These are phyloP conservation scores for Tetrastigma voinierianum DNA, from an alignment of 164 flowering plant genomes.

Conservation along the genomic window DNA sequence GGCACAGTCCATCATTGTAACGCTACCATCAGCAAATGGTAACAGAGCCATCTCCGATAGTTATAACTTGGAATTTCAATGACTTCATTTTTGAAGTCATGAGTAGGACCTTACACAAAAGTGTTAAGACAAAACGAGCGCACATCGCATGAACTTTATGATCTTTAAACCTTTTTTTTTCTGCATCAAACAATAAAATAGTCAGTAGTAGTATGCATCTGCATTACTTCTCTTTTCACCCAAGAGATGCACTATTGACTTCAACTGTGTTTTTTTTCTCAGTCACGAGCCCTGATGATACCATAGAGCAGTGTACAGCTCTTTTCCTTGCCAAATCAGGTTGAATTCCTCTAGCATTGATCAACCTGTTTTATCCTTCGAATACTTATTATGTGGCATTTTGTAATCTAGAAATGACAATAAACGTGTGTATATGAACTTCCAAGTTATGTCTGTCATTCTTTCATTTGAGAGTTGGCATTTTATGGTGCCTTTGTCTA, in stretches of 20 bases:
- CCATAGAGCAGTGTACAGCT: constrained; percentile 58
- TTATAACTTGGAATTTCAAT: no score
- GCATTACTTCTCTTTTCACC: not conserved
- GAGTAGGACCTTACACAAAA: no score
- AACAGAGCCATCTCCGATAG: no score
- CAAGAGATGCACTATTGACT: not conserved
- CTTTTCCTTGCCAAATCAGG: constrained; percentile 52
- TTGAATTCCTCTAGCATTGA: constrained; percentile 7
- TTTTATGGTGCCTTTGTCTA: no score
- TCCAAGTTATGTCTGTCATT: not conserved
- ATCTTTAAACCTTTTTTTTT: not conserved
- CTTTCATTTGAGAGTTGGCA: no score
- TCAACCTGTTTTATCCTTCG: not conserved
- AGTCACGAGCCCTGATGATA: constrained; percentile 93
- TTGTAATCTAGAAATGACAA: constrained; percentile 2
- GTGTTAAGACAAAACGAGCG: no score
- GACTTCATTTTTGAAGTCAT: no score
- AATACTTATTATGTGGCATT: not conserved
- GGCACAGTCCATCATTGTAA: no score
- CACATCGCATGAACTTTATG: no score
- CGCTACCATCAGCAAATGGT: no score
- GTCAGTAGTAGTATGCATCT: no score
- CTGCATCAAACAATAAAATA: not conserved
- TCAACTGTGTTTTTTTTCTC: constrained; percentile 17
- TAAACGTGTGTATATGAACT: not conserved